These are phyloP conservation scores for Lodderomyces jiufengensis DNA, from an alignment of 1,139 yeast species.

Conservation along the genomic window DNA sequence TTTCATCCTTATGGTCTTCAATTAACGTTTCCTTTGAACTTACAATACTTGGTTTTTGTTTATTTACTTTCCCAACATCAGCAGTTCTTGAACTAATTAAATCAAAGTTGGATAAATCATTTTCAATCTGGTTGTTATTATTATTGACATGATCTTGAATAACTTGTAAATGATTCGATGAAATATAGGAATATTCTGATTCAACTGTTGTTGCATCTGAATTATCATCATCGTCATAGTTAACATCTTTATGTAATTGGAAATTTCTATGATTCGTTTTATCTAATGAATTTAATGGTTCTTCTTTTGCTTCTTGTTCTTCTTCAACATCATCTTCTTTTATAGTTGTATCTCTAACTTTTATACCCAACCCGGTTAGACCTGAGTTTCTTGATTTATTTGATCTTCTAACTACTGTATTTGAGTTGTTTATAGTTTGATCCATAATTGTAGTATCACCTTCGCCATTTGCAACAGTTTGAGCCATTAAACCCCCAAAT, in stretches of 20 bases:
- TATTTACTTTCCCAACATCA: slow-evolving; percentile 26
- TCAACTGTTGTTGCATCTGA: slow-evolving; percentile 25
- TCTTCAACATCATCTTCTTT: slow-evolving; percentile 11
- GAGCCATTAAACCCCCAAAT: slow-evolving; percentile 34
- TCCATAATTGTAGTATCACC: slow-evolving; percentile 30
- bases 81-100: slow-evolving; percentile 32
- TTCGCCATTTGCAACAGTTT: slow-evolving; percentile 21
- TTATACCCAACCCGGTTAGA: slow-evolving; percentile 32
- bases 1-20: slow-evolving; percentile 4
- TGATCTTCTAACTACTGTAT: slow-evolving; percentile 29
- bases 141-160: slow-evolving; percentile 1
- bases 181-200: slow-evolving; percentile 14
- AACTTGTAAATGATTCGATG: slow-evolving; percentile 5
- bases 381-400: slow-evolving; percentile 15
- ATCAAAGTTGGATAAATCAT: slow-evolving; percentile 29
- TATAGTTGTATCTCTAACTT: slow-evolving; percentile 12
- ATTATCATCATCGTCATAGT: slow-evolving; percentile 17
- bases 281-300: neutral
- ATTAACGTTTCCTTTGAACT: slow-evolving; percentile 29
- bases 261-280: slow-evolving; percentile 11
- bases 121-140: slow-evolving; percentile 13
- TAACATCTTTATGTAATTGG: slow-evolving; percentile 16
- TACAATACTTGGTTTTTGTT: slow-evolving; percentile 23
- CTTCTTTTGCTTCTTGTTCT: slow-evolving; percentile 4
- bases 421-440: slow-evolving; percentile 21